A percentile compares a stretch with the other conserved stretches of the same genome.
phyloP scores from a whole-genome alignment of 169 alveolate species.

The Cryptosporidium andersoni region DNA sequence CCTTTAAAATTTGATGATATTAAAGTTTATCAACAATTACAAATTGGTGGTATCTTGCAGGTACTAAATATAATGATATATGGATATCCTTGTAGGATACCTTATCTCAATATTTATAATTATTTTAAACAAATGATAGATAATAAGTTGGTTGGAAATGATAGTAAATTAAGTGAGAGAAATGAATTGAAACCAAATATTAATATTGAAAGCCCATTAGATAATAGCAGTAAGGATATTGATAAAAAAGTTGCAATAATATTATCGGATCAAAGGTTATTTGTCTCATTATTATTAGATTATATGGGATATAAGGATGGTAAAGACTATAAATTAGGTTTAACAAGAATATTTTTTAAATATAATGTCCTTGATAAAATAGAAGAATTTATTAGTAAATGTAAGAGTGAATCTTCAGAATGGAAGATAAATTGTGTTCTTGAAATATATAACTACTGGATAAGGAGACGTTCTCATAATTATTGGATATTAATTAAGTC shows the following conservation, averaged over 20 bases:
- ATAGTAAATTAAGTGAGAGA: not conserved
- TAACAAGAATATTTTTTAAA: slow-evolving; percentile 76
- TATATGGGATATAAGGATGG: slow-evolving; percentile 69
- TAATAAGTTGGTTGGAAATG: no score
- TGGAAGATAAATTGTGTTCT: slow-evolving; percentile 73
- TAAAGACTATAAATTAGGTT: slow-evolving; percentile 75
- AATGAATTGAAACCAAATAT: not conserved
- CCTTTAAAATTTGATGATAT: slow-evolving; percentile 71
- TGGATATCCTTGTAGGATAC: slow-evolving; percentile 78
- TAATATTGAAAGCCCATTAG: not conserved
- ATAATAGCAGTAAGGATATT: slow-evolving; percentile 39
- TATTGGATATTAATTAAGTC: slow-evolving; percentile 40
- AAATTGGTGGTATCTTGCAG: slow-evolving; percentile 78
- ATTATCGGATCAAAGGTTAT: slow-evolving; percentile 71
- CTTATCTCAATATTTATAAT: slow-evolving; percentile 72
- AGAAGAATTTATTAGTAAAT: slow-evolving; percentile 74
- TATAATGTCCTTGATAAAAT: slow-evolving; percentile 75
- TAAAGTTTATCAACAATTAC: slow-evolving; percentile 75
- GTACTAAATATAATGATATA: slow-evolving; percentile 76
- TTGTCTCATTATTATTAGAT: slow-evolving; percentile 66
- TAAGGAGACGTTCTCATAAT: slow-evolving; percentile 26
- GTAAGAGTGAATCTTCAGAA: slow-evolving; percentile 71
- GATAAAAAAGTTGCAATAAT: slow-evolving; percentile 73
- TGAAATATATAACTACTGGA: slow-evolving; percentile 69
- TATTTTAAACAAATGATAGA: slow-evolving; percentile 67